A percentile compares a stretch with the other conserved stretches of the same genome.
These are phyloP conservation scores for Mucor irregularis DNA, from an alignment of 371 early-diverging fungal genomes.

Conservation along the genomic window DNA sequence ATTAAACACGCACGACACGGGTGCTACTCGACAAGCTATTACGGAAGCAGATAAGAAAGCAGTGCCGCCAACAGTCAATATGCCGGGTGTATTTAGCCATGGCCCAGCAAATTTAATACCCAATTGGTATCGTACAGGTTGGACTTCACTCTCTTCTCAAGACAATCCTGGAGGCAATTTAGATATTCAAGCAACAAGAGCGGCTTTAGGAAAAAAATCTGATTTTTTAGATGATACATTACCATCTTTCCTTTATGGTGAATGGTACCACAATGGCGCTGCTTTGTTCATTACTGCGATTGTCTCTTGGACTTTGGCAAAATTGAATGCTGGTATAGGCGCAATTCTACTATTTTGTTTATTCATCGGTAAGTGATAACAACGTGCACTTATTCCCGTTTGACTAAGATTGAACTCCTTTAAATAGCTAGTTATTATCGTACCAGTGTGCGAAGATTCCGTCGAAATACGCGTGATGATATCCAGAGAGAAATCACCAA, in stretches of 20 bases:
- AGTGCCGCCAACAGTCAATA: constrained; percentile 11
- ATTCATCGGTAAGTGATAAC: constrained; percentile 49
- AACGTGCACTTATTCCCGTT: too few species aligned
- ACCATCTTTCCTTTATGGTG: constrained; percentile 21
- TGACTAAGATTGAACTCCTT: too few species aligned
- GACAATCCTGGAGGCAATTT: constrained; percentile 37
- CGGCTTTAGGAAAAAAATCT: not conserved
- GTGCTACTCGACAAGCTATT: constrained; percentile 25
- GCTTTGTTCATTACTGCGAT: constrained; percentile 37
- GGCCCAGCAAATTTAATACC: constrained; percentile 25
- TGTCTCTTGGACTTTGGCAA: constrained; percentile 40
- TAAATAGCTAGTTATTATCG: constrained; percentile 67
- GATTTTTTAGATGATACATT: constrained; percentile 23
- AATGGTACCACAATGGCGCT: constrained; percentile 37
- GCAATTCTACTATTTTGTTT: constrained; percentile 47
- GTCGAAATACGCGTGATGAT: constrained; percentile 70
- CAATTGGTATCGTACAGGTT: constrained; percentile 41
- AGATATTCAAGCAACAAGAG: constrained; percentile 27
- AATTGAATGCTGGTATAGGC: constrained; percentile 54
- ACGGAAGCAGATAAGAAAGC: constrained; percentile 40
- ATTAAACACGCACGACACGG: constrained; percentile 33
- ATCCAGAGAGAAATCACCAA: constrained; percentile 63
- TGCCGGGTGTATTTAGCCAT: constrained; percentile 22
- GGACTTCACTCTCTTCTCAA: constrained; percentile 28
- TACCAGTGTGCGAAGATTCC: constrained; percentile 64